Evolutionary conservation across 192 early-diverging fungal species (phyloP).

Genomic region (Linnemannia schmuckeri): DNA sequence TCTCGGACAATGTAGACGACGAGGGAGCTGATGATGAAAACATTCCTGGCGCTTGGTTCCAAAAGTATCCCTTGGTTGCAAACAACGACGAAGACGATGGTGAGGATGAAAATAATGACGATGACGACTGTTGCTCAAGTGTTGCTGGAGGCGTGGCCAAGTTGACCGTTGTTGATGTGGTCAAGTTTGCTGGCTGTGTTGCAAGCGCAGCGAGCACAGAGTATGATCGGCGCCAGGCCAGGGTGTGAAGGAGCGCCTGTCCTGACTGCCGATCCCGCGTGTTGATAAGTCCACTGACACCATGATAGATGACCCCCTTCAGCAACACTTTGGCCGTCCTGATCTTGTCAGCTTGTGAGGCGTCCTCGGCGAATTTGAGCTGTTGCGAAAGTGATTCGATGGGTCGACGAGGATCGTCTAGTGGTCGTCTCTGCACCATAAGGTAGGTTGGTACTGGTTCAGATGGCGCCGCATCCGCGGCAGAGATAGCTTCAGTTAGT

Average conservation of each 20-base stretch:
- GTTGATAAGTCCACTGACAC: constrained; percentile 38
- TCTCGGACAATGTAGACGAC: background rate
- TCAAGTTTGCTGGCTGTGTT: background rate
- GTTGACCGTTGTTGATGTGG: background rate
- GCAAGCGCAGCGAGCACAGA: constrained; percentile 11
- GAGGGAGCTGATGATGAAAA: constrained; percentile 4
- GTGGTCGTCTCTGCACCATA: background rate
- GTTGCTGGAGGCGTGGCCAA: constrained; percentile 13
- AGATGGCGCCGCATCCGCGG: background rate
- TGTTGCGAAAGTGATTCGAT: constrained; percentile 25
- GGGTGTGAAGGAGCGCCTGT: constrained; percentile 23
- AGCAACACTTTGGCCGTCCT: constrained; percentile 37
- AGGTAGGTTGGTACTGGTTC: background rate
- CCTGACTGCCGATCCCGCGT: constrained; percentile 32
- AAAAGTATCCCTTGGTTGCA: constrained; percentile 4
- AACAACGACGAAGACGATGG: constrained; percentile 5
- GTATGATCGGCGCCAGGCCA: constrained; percentile 40
- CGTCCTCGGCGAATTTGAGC: background rate
- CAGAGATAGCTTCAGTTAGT: background rate
- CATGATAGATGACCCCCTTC: constrained; percentile 32
- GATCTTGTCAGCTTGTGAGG: background rate
- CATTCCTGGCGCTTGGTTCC: background rate
- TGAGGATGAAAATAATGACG: background rate
- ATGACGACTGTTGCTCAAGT: constrained; percentile 5
- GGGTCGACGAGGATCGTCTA: constrained; percentile 12